Evolutionary conservation across 495 filamentous ascomycete genomes (phyloP).

Genomic region (Hypoxylon subgilvum): DNA sequence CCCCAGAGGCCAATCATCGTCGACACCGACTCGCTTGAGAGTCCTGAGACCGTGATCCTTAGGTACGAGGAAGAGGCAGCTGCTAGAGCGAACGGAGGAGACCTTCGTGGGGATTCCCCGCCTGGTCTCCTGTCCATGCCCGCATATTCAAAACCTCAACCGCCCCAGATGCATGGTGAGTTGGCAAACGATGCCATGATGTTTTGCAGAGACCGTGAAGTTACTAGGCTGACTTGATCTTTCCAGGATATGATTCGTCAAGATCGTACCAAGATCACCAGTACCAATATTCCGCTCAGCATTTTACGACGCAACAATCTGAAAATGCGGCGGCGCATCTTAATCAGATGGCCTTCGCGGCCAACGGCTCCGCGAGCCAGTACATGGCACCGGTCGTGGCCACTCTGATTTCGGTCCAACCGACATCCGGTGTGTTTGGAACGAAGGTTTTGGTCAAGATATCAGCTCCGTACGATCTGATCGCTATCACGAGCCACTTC

Average conservation of each 20-base stretch:
- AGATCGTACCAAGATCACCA: conserved; percentile 51
- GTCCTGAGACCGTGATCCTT: conserved; percentile 56
- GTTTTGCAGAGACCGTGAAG: too few species aligned
- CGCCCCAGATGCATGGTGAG: conserved; percentile 57
- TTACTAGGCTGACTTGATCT: conserved; percentile 38
- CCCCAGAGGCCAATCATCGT: conserved; percentile 56
- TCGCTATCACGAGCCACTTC: conserved; percentile 63
- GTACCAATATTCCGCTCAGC: conserved; percentile 53
- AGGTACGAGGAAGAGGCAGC: conserved; percentile 56
- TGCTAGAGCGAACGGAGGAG: conserved; percentile 53
- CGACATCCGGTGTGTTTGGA: conserved; percentile 69
- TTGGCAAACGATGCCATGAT: conserved; percentile 1
- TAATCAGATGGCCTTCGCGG: conserved; percentile 61
- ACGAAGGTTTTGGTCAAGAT: conserved; percentile 75
- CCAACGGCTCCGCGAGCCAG: conserved; percentile 57
- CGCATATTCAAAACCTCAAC: conserved; percentile 51
- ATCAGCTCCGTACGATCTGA: conserved; percentile 70
- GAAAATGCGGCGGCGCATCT: conserved; percentile 57
- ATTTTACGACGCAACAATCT: conserved; percentile 47
- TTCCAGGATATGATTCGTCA: conserved; percentile 55
- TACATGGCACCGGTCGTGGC: conserved; percentile 54
- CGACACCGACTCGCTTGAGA: conserved; percentile 54
- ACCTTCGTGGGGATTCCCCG: conserved; percentile 55
- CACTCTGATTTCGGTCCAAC: conserved; percentile 71
- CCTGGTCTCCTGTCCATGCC: conserved; percentile 59